Conservation (phyloP, 73 alveolate genomes). For the Tetrahymena malaccensis region DNA sequence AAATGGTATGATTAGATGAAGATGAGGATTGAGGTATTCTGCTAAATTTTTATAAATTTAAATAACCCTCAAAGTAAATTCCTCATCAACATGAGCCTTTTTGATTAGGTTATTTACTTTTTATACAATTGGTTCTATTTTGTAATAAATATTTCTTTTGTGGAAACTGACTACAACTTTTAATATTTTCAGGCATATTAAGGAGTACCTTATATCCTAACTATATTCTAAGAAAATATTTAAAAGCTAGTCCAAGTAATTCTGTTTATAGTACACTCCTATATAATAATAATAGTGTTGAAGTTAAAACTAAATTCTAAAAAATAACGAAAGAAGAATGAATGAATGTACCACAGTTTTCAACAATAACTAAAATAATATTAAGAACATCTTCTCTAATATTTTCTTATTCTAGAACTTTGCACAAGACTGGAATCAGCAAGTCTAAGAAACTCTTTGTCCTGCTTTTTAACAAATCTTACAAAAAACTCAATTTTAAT, state of each 20-base stretch:
- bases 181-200: background rate
- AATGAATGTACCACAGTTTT: background rate
- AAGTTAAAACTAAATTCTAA: background rate
- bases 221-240: background rate
- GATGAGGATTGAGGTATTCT: conserved; percentile 7
- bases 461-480: background rate
- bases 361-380: background rate
- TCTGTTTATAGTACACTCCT: background rate
- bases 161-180: background rate
- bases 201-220: background rate
- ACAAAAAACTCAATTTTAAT: no score
- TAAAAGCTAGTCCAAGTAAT: background rate
- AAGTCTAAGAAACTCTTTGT: background rate
- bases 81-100: conserved; percentile 31
- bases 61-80: conserved; percentile 19
- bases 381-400: background rate
- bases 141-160: background rate
- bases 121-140: conserved; percentile 32
- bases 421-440: background rate
- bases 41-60: conserved; percentile 6
- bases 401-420: background rate
- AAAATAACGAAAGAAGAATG: background rate
- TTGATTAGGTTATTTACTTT: conserved; percentile 11
- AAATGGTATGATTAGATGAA: conserved; percentile 32
- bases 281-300: background rate